phyloP scores from a whole-genome alignment of 257 asterid genomes.

The Scutellaria minor region DNA sequence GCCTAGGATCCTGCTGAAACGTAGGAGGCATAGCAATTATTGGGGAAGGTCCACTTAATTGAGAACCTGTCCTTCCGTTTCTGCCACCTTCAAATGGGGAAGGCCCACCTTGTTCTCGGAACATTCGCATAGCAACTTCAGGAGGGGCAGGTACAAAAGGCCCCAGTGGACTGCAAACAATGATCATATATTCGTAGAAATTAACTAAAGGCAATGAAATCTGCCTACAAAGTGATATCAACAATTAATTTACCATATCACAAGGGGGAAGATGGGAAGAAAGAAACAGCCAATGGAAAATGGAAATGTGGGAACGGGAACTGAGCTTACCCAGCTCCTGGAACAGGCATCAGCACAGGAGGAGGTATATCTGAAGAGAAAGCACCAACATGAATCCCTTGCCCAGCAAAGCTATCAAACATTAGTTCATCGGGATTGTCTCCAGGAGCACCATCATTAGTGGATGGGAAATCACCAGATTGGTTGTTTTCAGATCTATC shows the following conservation, averaged over 20 bases:
- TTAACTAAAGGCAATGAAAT: not conserved
- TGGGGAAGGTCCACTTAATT: slow-evolving; percentile 53
- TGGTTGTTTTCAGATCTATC: slow-evolving; percentile 77
- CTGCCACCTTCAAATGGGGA: slow-evolving; percentile 85
- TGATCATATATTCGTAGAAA: slow-evolving; percentile 24
- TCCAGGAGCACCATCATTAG: slow-evolving; percentile 58
- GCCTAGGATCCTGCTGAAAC: slow-evolving; percentile 92
- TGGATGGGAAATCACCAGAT: slow-evolving; percentile 61
- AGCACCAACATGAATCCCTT: slow-evolving; percentile 71
- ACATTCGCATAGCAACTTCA: slow-evolving; percentile 97
- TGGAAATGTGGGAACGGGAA: not conserved
- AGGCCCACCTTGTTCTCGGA: slow-evolving; percentile 95
- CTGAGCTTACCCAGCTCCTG: slow-evolving; percentile 94
- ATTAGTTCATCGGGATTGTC: slow-evolving; percentile 74
- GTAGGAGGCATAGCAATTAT: slow-evolving; percentile 78
- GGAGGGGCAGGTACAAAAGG: slow-evolving; percentile 99
- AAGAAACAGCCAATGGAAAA: not conserved
- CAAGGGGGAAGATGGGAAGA: not conserved
- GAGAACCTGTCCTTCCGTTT: slow-evolving; percentile 50
- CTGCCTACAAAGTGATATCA: not conserved
- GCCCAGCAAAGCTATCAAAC: slow-evolving; percentile 82
- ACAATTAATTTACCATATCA: not conserved
- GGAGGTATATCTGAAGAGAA: slow-evolving; percentile 90
- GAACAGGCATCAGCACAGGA: slow-evolving; percentile 95
- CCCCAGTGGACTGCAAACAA: slow-evolving; percentile 80